Conservation (phyloP, 345 rosid genomes). For the Populus davidiana region DNA sequence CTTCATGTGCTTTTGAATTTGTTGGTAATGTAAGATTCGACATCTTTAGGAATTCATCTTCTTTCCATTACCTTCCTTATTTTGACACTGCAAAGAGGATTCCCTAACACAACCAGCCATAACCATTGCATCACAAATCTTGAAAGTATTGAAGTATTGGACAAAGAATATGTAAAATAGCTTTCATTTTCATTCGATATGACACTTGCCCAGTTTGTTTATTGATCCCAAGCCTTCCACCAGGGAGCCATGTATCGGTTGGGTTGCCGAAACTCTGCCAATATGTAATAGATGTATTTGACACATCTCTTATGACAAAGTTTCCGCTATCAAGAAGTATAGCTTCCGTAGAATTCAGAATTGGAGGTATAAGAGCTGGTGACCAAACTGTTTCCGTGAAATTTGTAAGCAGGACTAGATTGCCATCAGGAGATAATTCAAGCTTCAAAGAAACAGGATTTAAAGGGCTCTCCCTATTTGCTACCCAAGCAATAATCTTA, state of each 20-base stretch:
- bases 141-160: conserved; percentile 11
- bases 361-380: conserved; percentile 5
- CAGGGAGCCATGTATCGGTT: conserved; percentile 26
- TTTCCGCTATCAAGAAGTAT: conserved; percentile 26
- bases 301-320: conserved; percentile 17
- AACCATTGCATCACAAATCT: not conserved
- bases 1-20: not conserved
- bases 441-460: conserved; percentile 5
- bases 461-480: conserved; percentile 25
- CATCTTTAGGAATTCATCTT: conserved; percentile 7
- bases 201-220: conserved; percentile 1
- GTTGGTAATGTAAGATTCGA: not conserved
- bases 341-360: conserved; percentile 13
- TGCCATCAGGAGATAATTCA: conserved; percentile 19
- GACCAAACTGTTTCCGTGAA: conserved; percentile 18
- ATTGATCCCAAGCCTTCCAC: conserved; percentile 17
- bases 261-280: conserved; percentile 38
- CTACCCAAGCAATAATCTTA: conserved; percentile 25
- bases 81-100: conserved; percentile 1
- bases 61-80: not conserved
- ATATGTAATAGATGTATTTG: not conserved
- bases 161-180: conserved; percentile 33
- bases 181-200: conserved; percentile 21
- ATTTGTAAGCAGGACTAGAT: conserved; percentile 22
- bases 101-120: conserved; percentile 11